These are phyloP conservation scores for Cinnamomum micranthum DNA, from an alignment of 164 flowering plant species.

Conservation along the genomic window DNA sequence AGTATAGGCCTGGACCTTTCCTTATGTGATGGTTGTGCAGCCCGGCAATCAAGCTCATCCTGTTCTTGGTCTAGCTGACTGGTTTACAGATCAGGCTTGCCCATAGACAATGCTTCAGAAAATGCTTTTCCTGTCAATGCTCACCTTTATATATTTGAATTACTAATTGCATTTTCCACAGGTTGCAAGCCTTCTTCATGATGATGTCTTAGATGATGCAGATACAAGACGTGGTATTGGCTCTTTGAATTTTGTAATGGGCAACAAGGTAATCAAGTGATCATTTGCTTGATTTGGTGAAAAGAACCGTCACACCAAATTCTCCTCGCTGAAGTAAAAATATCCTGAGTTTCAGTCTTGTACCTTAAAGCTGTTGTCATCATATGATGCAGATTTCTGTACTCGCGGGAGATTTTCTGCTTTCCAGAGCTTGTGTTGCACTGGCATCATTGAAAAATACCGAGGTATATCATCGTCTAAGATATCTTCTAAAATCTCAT, in stretches of 20 bases:
- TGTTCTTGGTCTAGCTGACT: too few relatives aligned
- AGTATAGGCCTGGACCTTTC: too few relatives aligned
- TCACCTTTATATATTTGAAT: too few relatives aligned
- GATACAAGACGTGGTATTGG: conserved; percentile 93
- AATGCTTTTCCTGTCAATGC: too few relatives aligned
- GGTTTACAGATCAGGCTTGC: too few relatives aligned
- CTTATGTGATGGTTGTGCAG: too few relatives aligned
- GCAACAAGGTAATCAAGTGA: conserved; percentile 69
- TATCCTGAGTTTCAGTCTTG: background rate
- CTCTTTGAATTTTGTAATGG: conserved; percentile 87
- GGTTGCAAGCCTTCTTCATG: conserved; percentile 99
- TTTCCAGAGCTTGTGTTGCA: conserved; percentile 92
- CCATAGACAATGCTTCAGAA: too few relatives aligned
- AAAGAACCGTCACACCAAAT: background rate
- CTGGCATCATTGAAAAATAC: conserved; percentile 82
- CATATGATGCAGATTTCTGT: conserved; percentile 66
- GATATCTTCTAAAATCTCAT: too few relatives aligned
- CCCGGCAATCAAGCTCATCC: too few relatives aligned
- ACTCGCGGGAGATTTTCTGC: conserved; percentile 94
- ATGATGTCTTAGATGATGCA: conserved; percentile 98
- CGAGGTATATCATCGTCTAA: conserved; percentile 42
- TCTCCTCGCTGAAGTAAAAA: background rate
- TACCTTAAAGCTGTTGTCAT: background rate
- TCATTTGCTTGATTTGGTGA: background rate
- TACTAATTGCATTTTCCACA: conserved; percentile 10